These are phyloP conservation scores for Trematosphaeria pertusa DNA, from an alignment of 2,329 filamentous ascomycete species.

Conservation along the genomic window DNA sequence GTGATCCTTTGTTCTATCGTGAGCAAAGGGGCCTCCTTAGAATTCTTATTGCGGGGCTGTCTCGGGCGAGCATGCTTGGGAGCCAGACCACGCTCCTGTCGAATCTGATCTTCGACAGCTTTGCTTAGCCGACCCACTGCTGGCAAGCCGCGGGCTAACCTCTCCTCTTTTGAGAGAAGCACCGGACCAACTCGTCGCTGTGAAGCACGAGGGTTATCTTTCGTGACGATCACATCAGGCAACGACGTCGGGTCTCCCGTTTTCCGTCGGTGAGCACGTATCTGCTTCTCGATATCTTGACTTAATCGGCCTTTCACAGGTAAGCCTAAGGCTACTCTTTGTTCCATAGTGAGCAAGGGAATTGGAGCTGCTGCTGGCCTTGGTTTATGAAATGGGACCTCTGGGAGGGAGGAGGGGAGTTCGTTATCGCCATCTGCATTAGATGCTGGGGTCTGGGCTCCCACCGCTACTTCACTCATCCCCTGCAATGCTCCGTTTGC, in stretches of 20 bases:
- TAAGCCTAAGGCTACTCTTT: constrained; percentile 32
- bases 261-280: constrained; percentile 32
- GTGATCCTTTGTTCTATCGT: constrained; percentile 33
- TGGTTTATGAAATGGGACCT: not conserved
- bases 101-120: constrained; percentile 30
- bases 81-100: constrained; percentile 28
- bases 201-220: not conserved
- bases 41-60: constrained; percentile 9
- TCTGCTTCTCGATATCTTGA: constrained; percentile 30
- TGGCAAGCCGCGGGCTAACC: constrained; percentile 32
- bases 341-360: constrained; percentile 31
- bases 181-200: constrained; percentile 10
- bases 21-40: constrained; percentile 28
- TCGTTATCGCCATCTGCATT: too few relatives aligned
- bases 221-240: constrained; percentile 24
- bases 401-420: constrained; percentile 1
- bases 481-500: too few relatives aligned
- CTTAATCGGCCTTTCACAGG: constrained; percentile 33
- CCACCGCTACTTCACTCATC: too few relatives aligned
- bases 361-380: constrained; percentile 1
- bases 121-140: constrained; percentile 32
- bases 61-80: too few relatives aligned
- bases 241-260: constrained; percentile 26
- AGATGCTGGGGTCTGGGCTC: not conserved
- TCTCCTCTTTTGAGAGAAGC: constrained; percentile 37